Conservation (phyloP, 1,284 basidiomycete species). For the Meira nashicola region DNA sequence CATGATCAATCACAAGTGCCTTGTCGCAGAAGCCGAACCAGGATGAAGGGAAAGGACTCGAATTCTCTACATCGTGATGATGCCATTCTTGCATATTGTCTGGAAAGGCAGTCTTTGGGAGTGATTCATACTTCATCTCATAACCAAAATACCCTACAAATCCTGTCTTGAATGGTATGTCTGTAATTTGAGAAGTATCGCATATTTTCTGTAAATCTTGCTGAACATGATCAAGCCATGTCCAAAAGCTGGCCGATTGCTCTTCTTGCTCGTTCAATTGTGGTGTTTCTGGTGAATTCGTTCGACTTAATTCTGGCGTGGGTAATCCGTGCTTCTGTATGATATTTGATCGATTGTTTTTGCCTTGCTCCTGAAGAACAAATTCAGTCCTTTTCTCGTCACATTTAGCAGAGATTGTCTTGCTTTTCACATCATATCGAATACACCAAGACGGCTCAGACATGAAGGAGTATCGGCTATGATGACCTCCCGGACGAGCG, state of each 20-base stretch:
- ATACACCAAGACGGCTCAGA: conserved; percentile 36
- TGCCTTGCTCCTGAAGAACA: background rate
- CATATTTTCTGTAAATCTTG: conserved; percentile 19
- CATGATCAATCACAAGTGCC: conserved; percentile 54
- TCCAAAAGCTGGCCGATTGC: conserved; percentile 27
- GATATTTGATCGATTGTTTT: background rate
- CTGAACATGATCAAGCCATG: conserved; percentile 36
- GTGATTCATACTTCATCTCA: conserved; percentile 59
- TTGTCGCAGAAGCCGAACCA: conserved; percentile 54
- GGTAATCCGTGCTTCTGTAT: background rate
- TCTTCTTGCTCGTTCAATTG: background rate
- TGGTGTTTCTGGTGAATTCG: conserved; percentile 2
- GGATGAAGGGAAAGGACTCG: conserved; percentile 35
- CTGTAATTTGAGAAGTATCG: background rate
- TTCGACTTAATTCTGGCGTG: conserved; percentile 2
- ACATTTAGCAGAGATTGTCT: background rate
- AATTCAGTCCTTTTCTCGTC: background rate
- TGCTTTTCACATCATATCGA: conserved; percentile 23
- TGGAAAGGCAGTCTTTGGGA: conserved; percentile 20
- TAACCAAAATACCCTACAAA: conserved; percentile 60
- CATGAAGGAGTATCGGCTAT: conserved; percentile 43
- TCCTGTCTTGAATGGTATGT: conserved; percentile 37
- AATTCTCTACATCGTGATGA: no score
- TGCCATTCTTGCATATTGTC: no score
- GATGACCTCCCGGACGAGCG: conserved; percentile 17